Evolutionary conservation across 805 yeast species (phyloP).

Genomic region (Yamadazyma nakazawae): DNA sequence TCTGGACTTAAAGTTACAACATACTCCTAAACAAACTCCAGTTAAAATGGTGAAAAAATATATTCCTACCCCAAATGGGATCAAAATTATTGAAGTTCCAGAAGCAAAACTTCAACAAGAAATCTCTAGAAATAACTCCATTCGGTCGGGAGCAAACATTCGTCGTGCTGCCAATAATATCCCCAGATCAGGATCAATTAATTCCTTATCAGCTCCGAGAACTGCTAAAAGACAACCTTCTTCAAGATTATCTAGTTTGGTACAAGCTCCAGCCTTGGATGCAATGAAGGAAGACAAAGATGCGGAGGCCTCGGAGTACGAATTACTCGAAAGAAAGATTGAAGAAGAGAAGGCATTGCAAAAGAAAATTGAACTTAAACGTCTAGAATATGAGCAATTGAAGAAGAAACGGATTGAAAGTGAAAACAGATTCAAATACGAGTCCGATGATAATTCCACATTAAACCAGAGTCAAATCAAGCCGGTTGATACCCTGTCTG

Average conservation of each 20-base stretch:
- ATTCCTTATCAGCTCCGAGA: constrained; percentile 7
- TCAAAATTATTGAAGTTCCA: constrained; percentile 68
- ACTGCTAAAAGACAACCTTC: constrained; percentile 10
- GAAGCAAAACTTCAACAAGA: constrained; percentile 38
- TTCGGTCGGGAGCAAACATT: constrained; percentile 26
- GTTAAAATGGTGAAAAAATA: constrained; percentile 59
- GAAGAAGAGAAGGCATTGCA: constrained; percentile 38
- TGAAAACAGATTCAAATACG: constrained; percentile 22
- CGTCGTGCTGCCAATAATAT: constrained; percentile 24
- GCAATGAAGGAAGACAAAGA: constrained; percentile 9
- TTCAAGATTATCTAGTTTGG: constrained; percentile 22
- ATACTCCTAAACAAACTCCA: constrained; percentile 10
- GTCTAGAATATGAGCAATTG: constrained; percentile 34
- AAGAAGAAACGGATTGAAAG: constrained; percentile 26
- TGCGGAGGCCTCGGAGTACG: constrained; percentile 18
- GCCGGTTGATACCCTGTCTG: constrained; percentile 6
- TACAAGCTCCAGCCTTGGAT: constrained; percentile 7
- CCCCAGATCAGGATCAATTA: constrained; percentile 23
- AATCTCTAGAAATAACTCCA: constrained; percentile 38
- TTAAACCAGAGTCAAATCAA: not conserved
- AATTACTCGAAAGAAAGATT: constrained; percentile 32
- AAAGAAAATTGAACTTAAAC: constrained; percentile 35
- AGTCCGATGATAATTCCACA: constrained; percentile 1
- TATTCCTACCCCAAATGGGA: constrained; percentile 71
- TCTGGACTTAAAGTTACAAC: constrained; percentile 33